Evolutionary conservation across 345 rosid species (phyloP).

Genomic region (Populus simonii): DNA sequence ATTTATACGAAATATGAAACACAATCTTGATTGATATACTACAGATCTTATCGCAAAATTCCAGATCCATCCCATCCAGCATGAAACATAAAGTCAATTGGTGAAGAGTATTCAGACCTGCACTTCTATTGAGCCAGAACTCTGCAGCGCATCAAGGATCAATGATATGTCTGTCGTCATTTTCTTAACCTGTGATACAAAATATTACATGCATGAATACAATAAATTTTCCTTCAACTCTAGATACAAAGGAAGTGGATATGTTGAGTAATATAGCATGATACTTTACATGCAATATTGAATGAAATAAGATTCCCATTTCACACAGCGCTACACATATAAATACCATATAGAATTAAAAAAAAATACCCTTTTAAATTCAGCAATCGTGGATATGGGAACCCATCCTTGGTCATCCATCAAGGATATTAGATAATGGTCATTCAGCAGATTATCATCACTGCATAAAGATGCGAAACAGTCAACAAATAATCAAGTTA

Average conservation of each 20-base stretch:
- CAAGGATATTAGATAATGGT: conserved; percentile 61
- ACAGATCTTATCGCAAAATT: neutral
- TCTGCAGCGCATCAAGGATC: conserved; percentile 70
- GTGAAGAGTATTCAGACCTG: conserved; percentile 51
- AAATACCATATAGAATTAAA: neutral
- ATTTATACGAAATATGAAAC: neutral
- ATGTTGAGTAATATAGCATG: neutral
- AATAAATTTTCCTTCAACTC: neutral
- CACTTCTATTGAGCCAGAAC: conserved; percentile 67
- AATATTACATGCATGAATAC: neutral
- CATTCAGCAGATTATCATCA: conserved; percentile 77
- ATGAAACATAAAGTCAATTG: conserved; percentile 9
- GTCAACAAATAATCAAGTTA: conserved; percentile 8
- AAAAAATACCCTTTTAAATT: conserved; percentile 74
- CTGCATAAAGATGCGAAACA: conserved; percentile 42
- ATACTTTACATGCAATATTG: neutral
- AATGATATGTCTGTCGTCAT: conserved; percentile 72
- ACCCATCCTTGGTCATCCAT: conserved; percentile 98
- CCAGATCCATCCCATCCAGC: neutral
- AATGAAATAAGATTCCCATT: neutral
- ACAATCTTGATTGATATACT: neutral
- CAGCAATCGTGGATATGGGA: conserved; percentile 60
- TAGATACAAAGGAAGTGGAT: neutral
- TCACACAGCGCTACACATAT: neutral
- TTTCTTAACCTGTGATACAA: conserved; percentile 63